phyloP scores from a whole-genome alignment of 768 basidiomycete species.

The Suillus hirtellus region DNA sequence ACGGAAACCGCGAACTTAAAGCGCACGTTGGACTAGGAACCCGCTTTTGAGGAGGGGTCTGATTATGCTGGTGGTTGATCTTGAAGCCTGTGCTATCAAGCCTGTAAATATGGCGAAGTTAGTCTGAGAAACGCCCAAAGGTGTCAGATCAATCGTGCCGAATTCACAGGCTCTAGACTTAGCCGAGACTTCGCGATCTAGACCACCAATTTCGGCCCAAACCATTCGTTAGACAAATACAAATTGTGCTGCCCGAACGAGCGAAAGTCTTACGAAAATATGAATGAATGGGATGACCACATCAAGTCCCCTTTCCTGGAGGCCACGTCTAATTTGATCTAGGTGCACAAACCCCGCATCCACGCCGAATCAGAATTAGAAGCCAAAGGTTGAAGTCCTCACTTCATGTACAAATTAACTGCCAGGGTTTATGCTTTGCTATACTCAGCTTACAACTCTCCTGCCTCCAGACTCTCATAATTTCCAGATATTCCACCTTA shows the following conservation, averaged over 20 bases:
- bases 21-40: background rate
- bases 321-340: slow-evolving; percentile 7
- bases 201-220: slow-evolving; percentile 8
- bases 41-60: background rate
- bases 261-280: slow-evolving; percentile 11
- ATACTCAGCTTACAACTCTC: slow-evolving; percentile 15
- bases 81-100: slow-evolving; percentile 13
- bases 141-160: slow-evolving; percentile 16
- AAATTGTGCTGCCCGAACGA: slow-evolving; percentile 3
- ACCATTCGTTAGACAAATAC: slow-evolving; percentile 6
- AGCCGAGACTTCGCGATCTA: slow-evolving; percentile 19
- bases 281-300: slow-evolving; percentile 8
- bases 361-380: slow-evolving; percentile 5
- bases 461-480: background rate
- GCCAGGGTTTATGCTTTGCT: slow-evolving; percentile 4
- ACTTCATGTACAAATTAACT: slow-evolving; percentile 14
- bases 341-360: background rate
- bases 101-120: slow-evolving; percentile 19
- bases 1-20: slow-evolving; percentile 15
- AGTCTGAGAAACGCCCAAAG: slow-evolving; percentile 11
- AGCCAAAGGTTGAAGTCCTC: background rate
- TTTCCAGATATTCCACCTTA: background rate
- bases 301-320: slow-evolving; percentile 6
- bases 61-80: slow-evolving; percentile 12
- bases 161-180: slow-evolving; percentile 29